Base-by-base conservation (phyloP, 2,329 filamentous ascomycete species). In the Cladophialophora chaetospira region DNA sequence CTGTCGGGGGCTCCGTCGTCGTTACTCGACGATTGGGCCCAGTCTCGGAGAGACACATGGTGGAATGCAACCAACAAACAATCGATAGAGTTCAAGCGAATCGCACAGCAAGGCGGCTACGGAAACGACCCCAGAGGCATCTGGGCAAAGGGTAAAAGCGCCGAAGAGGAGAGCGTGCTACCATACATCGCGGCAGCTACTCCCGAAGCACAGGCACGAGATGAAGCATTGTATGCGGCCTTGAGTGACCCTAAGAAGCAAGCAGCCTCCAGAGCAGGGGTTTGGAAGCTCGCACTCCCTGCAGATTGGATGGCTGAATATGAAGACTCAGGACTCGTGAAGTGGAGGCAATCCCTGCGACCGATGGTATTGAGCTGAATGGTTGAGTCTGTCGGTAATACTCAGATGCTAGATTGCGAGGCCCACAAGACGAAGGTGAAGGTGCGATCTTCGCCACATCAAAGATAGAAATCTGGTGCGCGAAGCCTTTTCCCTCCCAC, bases 1-100 rank as follows among this genome's bases (percentile, higher is more conserved):
- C 68, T 75, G 49, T 65, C 69, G 3, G 58, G 68, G 5, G 71
- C 71, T 2, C 70, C 73, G 52, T 70, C 74, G 3, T 58, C 49
- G 8, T 77, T 78, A 31, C 66, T 78, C 5, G 72, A 77, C 60
- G 71, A 68, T 42, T 77, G 77, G 55, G 68, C 68, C 31, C 68
- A 73, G 25, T 62, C 73, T 1, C 68, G 76, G 1, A 66, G 70
- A 19, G 63, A 70, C 38, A 75, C 72, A 44, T 79, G 53, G 53
- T 35, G 17, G 44, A 28, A 35, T 9, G 15, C 13, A 19, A 55
- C 29, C 33, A 55, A 49, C 40, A n/a, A 21, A 35, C 31, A 26
- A 11, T 49, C 44, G 26, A 47, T 43, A 4, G 28, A 56, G 13
- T 51, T 51, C 46, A 56, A 56, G 28, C 35, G 53, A 11, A 56